Evolutionary conservation across 1,139 yeast genomes (phyloP).

Genomic region (Taphrina confusa): DNA sequence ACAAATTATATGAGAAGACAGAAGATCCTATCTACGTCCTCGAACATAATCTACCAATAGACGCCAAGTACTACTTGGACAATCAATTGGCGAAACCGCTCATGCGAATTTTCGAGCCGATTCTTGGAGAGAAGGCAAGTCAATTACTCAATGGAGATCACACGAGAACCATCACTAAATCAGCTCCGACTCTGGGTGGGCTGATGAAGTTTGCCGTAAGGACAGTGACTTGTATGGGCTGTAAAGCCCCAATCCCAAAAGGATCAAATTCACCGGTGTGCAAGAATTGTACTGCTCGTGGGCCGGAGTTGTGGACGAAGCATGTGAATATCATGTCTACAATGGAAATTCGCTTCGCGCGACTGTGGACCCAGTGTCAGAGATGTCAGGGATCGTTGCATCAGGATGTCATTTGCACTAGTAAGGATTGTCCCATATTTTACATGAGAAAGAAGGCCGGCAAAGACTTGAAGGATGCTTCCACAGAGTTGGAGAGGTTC

Average conservation of each 20-base stretch:
- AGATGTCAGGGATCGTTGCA: conserved; percentile 95
- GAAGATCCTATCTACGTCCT: conserved; percentile 94
- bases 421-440: conserved; percentile 95
- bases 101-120: conserved; percentile 91
- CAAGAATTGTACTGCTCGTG: conserved; percentile 69
- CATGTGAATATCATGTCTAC: conserved; percentile 78
- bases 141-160: conserved; percentile 74
- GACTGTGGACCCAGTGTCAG: conserved; percentile 98
- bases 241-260: conserved; percentile 74
- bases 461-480: conserved; percentile 33
- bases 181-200: conserved; percentile 69
- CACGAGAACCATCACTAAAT: conserved; percentile 73
- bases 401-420: conserved; percentile 92
- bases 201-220: conserved; percentile 89
- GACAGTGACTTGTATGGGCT: conserved; percentile 82
- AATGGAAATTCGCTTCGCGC: conserved; percentile 77
- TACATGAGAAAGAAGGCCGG: conserved; percentile 86
- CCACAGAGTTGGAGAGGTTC: conserved; percentile 29
- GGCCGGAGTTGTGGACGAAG: conserved; percentile 75
- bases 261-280: conserved; percentile 75
- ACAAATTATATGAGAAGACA: conserved; percentile 89
- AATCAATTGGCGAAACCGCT: conserved; percentile 92
- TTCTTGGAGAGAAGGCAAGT: conserved; percentile 84
- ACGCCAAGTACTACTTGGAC: conserved; percentile 88
- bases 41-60: conserved; percentile 90